A percentile compares a stretch with the other conserved stretches of the same genome.
Evolutionary conservation across 305 asterid species (phyloP).

Genomic region (Solanum hybrid): DNA sequence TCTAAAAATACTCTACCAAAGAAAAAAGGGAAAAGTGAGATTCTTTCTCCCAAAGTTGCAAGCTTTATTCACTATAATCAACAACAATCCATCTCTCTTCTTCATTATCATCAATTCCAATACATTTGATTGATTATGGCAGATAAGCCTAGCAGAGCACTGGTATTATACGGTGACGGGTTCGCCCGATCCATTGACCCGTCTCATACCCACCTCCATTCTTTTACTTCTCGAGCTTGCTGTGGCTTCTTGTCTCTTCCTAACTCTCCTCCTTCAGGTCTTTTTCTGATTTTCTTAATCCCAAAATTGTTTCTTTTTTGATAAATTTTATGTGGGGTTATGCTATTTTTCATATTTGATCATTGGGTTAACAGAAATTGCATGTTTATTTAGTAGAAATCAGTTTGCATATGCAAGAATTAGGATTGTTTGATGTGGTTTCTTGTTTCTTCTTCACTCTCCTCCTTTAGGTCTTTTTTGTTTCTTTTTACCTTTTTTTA

Average conservation of each 20-base stretch:
- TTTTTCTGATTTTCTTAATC: background rate
- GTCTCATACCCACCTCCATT: slow-evolving; percentile 54
- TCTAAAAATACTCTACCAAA: background rate
- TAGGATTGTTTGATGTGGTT: slow-evolving; percentile 28
- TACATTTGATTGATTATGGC: slow-evolving; percentile 42
- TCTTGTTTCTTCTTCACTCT: slow-evolving; percentile 39
- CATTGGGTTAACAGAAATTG: background rate
- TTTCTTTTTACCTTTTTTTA: background rate
- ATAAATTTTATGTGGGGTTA: background rate
- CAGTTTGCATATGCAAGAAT: background rate
- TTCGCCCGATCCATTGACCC: slow-evolving; percentile 50
- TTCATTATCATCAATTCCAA: background rate
- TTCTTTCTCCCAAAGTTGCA: background rate
- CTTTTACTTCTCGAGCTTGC: slow-evolving; percentile 62
- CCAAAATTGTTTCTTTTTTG: background rate
- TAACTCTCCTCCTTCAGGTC: slow-evolving; percentile 55
- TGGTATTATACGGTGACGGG: slow-evolving; percentile 75
- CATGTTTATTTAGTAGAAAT: background rate
- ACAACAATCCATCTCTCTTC: background rate
- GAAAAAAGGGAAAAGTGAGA: background rate
- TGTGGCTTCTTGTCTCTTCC: slow-evolving; percentile 77
- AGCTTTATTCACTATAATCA: background rate
- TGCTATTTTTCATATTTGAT: background rate
- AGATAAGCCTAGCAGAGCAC: slow-evolving; percentile 81
- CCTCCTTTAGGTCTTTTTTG: background rate